Evolutionary conservation across 257 asterid genomes (phyloP).

Genomic region (Penstemon davidsonii): DNA sequence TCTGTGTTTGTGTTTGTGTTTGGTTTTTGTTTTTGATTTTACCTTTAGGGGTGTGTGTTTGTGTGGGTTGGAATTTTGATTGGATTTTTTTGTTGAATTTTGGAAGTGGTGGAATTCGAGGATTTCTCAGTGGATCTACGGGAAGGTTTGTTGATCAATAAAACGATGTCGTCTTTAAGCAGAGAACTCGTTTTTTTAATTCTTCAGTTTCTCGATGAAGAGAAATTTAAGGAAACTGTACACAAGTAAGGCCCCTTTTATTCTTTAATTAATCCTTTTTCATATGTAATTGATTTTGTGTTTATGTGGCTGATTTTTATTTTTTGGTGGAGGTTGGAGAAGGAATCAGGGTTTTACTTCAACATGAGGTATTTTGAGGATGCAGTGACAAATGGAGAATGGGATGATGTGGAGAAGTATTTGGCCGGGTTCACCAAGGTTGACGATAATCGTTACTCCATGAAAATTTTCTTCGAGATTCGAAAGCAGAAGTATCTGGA

Average conservation of each 20-base stretch:
- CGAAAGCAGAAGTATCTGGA: constrained; percentile 65
- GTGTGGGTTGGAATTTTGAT: constrained; percentile 26
- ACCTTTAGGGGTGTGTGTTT: constrained; percentile 2
- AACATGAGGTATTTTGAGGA: constrained; percentile 61
- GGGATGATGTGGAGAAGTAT: constrained; percentile 63
- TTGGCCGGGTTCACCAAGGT: constrained; percentile 57
- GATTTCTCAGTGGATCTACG: constrained; percentile 37
- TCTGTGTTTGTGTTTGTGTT: constrained; percentile 5
- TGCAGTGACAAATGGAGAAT: constrained; percentile 50
- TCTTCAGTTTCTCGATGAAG: constrained; percentile 62
- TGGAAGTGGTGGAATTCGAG: constrained; percentile 18
- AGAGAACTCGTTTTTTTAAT: constrained; percentile 58
- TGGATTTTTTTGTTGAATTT: constrained; percentile 7
- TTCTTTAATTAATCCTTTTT: neutral
- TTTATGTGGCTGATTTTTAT: neutral
- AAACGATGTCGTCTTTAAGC: constrained; percentile 47
- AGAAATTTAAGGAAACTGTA: constrained; percentile 22
- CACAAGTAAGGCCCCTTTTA: constrained; percentile 39
- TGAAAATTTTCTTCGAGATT: constrained; percentile 61
- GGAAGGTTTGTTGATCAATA: constrained; percentile 20
- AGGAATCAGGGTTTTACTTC: constrained; percentile 64
- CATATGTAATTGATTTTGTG: neutral
- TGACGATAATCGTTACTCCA: constrained; percentile 57
- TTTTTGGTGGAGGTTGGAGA: constrained; percentile 51
- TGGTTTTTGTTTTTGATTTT: neutral